Conservation (phyloP, 441 rosid species). For the Jatropha multifida region DNA sequence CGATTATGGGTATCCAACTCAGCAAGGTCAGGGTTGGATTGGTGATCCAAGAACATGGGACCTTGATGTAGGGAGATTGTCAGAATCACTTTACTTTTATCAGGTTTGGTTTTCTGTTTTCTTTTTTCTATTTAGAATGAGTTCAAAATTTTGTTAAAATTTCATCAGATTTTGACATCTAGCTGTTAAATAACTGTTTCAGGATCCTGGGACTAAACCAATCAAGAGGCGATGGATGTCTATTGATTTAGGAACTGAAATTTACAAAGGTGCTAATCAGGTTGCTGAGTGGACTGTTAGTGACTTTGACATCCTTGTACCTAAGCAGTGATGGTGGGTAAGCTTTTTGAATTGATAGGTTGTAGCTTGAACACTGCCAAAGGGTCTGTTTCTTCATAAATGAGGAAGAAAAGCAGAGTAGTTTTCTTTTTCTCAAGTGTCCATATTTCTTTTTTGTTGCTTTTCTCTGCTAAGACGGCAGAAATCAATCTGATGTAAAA, state of each 20-base stretch:
- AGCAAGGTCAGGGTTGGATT: conserved; percentile 72
- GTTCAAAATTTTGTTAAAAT: neutral
- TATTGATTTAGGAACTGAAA: conserved; percentile 73
- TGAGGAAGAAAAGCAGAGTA: neutral
- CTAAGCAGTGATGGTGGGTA: conserved; percentile 20
- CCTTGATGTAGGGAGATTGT: conserved; percentile 69
- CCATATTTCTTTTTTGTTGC: too few species aligned
- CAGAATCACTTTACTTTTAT: conserved; percentile 65
- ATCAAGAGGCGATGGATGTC: conserved; percentile 67
- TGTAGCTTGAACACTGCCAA: conserved; percentile 12
- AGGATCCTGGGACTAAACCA: conserved; percentile 66
- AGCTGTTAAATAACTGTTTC: conserved; percentile 11
- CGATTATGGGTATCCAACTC: conserved; percentile 69
- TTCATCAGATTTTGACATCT: neutral
- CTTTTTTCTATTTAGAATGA: neutral
- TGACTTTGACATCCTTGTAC: conserved; percentile 58
- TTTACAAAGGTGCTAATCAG: conserved; percentile 58
- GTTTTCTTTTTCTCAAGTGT: neutral
- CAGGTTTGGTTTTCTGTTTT: conserved; percentile 39
- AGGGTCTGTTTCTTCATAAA: conserved; percentile 8
- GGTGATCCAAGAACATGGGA: conserved; percentile 76
- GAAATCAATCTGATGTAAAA: neutral
- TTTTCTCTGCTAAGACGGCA: neutral
- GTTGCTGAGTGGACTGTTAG: conserved; percentile 72
- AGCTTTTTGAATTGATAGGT: conserved; percentile 1